Percentiles rank a stretch among this genome's conserved stretches.
These are phyloP conservation scores for Penicillium freii DNA, from an alignment of 2,329 filamentous ascomycete genomes.

Conservation along the genomic window DNA sequence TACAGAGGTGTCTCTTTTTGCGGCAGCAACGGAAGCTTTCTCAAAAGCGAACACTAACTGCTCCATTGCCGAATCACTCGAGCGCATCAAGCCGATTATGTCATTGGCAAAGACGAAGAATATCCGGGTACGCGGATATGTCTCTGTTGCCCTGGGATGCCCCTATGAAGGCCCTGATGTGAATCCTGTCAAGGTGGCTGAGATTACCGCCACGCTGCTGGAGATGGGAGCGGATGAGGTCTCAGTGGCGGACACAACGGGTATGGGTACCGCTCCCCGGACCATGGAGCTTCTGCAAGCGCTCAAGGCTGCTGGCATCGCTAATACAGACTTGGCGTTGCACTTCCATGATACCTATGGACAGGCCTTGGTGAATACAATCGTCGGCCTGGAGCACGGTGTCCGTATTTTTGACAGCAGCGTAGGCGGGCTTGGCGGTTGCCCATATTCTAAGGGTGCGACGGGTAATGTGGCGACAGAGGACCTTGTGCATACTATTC, in stretches of 20 bases:
- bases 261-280: conserved; percentile 64
- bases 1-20: conserved; percentile 62
- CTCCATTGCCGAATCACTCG: conserved; percentile 60
- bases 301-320: conserved; percentile 59
- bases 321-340: conserved; percentile 58
- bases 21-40: conserved; percentile 64
- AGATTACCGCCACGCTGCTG: conserved; percentile 58
- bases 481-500: conserved; percentile 60
- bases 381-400: conserved; percentile 62
- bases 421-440: conserved; percentile 63
- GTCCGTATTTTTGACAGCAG: conserved; percentile 63
- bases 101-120: conserved; percentile 54
- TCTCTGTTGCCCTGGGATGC: conserved; percentile 63
- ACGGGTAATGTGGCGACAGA: conserved; percentile 66
- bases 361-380: conserved; percentile 62
- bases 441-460: conserved; percentile 63
- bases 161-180: conserved; percentile 65
- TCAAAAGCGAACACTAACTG: conserved; percentile 66
- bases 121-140: conserved; percentile 62
- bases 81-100: conserved; percentile 59
- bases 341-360: conserved; percentile 69
- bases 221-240: conserved; percentile 67
- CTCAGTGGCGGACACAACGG: conserved; percentile 64
- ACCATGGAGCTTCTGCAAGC: conserved; percentile 59
- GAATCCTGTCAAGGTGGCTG: conserved; percentile 59